Conservation (phyloP, 2,329 filamentous ascomycete species). For the Xylariaceae sp. region DNA sequence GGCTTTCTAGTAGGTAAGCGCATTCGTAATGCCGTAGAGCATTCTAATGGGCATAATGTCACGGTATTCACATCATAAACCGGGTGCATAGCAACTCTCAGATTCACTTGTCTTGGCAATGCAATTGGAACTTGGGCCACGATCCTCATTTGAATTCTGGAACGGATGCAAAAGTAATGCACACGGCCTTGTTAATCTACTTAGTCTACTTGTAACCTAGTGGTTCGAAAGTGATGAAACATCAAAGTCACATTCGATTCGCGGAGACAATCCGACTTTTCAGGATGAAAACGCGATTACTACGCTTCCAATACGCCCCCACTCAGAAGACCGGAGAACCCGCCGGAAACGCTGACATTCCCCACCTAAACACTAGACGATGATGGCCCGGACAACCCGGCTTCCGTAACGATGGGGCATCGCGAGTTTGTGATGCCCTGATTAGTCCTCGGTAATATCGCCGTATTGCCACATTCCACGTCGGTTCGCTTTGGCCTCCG, state of each 20-base stretch:
- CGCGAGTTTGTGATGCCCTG: background rate
- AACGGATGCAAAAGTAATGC: constrained; percentile 1
- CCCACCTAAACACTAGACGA: background rate
- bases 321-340: background rate
- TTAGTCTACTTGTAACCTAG: background rate
- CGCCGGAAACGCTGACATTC: background rate
- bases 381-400: background rate
- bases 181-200: background rate
- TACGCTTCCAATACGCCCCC: too few relatives aligned
- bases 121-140: background rate
- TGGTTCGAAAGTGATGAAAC: background rate
- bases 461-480: constrained; percentile 98
- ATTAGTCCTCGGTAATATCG: constrained; percentile 83
- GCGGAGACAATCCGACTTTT: background rate
- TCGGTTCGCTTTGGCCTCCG: constrained; percentile 71
- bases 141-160: background rate
- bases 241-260: constrained; percentile 7
- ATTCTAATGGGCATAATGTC: background rate
- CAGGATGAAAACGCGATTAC: too few relatives aligned
- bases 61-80: background rate
- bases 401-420: background rate
- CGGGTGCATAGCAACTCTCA: background rate
- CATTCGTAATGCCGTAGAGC: background rate
- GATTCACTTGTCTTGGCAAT: background rate
- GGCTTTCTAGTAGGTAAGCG: background rate